Evolutionary conservation across 805 yeast species (phyloP), one percentile per base, ranked within the genome.

Genomic region (Metschnikowia colocasiae): DNA sequence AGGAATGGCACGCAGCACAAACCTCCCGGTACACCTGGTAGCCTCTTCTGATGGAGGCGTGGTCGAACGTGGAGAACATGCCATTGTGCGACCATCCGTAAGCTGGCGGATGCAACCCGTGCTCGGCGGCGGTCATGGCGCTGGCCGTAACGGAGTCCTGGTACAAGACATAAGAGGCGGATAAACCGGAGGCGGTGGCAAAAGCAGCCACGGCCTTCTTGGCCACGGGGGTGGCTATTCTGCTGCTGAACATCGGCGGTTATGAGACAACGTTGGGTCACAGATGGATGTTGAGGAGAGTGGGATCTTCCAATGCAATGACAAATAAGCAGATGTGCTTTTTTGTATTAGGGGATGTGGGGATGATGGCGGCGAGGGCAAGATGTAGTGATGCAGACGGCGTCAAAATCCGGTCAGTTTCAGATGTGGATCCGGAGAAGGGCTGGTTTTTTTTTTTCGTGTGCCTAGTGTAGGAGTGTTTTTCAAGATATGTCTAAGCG

Each of bases 81-180:
- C 97, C 97, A 62, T 80, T 82, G 74, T 92, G 98, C 37, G 96
- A 79, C 98, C 98, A 94, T 48, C 82, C 85, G 69, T 78, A 91
- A 49, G 83, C 83, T 54, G 98, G 96, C 31, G 99, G 85, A 71
- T 94, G 99, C 66, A 94, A 80, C 59, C 99, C 99, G 74, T 94
- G 98, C 76, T 94, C 99, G 58, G 98, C 97, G 57, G 94, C 95
- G 47, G 99, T 91, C 95, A 92, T 87, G 64, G 98, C 98, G 62
- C 80, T 82, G 49, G 97, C 97, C 54, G 89, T 83, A 69, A 83
- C 80, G 26, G 90, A 78, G 68, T 89, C 96, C 63, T 87, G 81
- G 74, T 89, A 89, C 63, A 87, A 75, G 62, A 85, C 74, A 68
- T 85, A 86, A 49, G 94, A 85, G 40, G 95, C 89, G 49, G 88